Conservation (phyloP, 129 eudicot species). For the Sambucus nigra region DNA sequence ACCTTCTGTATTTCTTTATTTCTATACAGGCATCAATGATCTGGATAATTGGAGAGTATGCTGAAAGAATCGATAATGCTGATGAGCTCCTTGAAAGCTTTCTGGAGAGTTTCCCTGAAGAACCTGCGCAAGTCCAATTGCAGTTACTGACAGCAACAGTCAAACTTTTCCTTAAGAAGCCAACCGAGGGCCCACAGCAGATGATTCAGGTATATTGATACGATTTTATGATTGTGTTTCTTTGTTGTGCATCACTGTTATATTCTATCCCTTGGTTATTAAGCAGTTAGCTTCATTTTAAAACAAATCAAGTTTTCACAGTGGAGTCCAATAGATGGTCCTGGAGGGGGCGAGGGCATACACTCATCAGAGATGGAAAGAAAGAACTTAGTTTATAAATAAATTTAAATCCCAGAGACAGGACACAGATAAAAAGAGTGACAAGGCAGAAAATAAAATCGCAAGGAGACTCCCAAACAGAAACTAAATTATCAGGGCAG, state of each 20-base stretch:
- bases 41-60: conserved; percentile 99
- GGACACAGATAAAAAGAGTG: too few relatives aligned
- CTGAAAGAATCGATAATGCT: conserved; percentile 99
- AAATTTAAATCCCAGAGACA: too few relatives aligned
- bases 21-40: conserved; percentile 86
- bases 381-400: too few relatives aligned
- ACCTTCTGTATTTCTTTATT: not conserved
- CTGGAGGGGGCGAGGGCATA: too few relatives aligned
- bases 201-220: conserved; percentile 73
- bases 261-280: too few relatives aligned
- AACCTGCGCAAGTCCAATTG: conserved; percentile 95
- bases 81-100: conserved; percentile 97
- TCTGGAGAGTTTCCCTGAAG: conserved; percentile 95
- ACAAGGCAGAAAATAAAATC: too few relatives aligned
- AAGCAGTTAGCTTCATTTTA: not conserved
- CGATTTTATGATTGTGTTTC: conserved; percentile 3
- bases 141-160: conserved; percentile 97
- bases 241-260: not conserved
- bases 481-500: too few relatives aligned
- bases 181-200: conserved; percentile 99
- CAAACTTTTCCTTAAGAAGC: conserved; percentile 92
- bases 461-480: too few relatives aligned
- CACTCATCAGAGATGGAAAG: too few relatives aligned
- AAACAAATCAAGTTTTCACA: too few relatives aligned
- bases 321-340: too few relatives aligned